Evolutionary conservation across 345 rosid species (phyloP).

Genomic region (Clarkia xantiana): DNA sequence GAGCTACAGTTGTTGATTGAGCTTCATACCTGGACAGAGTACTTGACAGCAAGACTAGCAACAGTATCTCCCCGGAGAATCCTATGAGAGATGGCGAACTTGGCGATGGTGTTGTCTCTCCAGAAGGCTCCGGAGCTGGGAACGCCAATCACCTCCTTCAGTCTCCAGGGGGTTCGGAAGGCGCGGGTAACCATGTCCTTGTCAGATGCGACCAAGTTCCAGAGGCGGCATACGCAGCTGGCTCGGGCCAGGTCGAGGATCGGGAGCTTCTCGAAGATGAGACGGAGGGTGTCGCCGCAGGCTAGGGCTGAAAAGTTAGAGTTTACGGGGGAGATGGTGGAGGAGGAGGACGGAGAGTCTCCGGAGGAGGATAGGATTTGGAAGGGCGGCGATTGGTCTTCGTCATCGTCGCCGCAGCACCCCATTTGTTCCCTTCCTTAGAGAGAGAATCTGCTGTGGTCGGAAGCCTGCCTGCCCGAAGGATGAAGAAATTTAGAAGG

Average conservation of each 20-base stretch:
- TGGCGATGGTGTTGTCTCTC: slow-evolving; percentile 59
- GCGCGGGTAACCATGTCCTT: slow-evolving; percentile 33
- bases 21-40: slow-evolving; percentile 66
- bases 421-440: slow-evolving; percentile 19
- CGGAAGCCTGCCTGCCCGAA: no score
- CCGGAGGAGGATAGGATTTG: slow-evolving; percentile 10
- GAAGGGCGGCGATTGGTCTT: slow-evolving; percentile 12
- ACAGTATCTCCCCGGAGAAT: slow-evolving; percentile 51
- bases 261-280: slow-evolving; percentile 45
- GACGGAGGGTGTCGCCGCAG: slow-evolving; percentile 46
- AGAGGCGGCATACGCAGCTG: slow-evolving; percentile 61
- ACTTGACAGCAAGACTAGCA: slow-evolving; percentile 71
- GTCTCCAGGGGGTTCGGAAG: slow-evolving; percentile 50
- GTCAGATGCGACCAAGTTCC: slow-evolving; percentile 46
- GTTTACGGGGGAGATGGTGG: slow-evolving; percentile 36
- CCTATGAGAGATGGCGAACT: slow-evolving; percentile 70
- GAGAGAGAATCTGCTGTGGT: no score
- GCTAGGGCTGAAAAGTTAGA: slow-evolving; percentile 40
- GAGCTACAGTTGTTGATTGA: background rate
- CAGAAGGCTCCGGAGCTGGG: slow-evolving; percentile 49
- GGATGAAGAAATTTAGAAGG: no score
- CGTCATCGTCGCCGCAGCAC: slow-evolving; percentile 34
- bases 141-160: slow-evolving; percentile 46
- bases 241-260: slow-evolving; percentile 61
- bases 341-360: slow-evolving; percentile 1